Evolutionary conservation across 495 filamentous ascomycete species (phyloP).

Genomic region (Neurospora tetraspora): DNA sequence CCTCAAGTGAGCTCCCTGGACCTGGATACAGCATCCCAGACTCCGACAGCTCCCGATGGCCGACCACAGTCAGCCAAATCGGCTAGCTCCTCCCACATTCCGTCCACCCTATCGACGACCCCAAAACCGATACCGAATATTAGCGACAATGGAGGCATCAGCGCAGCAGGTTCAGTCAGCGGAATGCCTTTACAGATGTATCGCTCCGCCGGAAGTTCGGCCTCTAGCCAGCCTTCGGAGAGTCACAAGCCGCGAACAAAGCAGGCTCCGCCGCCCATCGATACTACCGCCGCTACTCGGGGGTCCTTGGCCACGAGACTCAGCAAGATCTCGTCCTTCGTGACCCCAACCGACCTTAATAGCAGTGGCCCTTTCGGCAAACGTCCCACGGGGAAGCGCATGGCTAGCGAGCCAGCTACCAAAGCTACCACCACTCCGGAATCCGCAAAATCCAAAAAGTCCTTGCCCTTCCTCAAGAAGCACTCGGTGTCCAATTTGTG

Average conservation of each 20-base stretch:
- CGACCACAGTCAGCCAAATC: slow-evolving; percentile 32
- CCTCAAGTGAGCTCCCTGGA: slow-evolving; percentile 30
- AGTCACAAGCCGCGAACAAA: slow-evolving; percentile 14
- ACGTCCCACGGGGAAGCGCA: slow-evolving; percentile 24
- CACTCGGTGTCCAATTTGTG: slow-evolving; percentile 38
- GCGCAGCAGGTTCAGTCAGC: slow-evolving; percentile 26
- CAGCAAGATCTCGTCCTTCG: slow-evolving; percentile 29
- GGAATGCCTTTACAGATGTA: slow-evolving; percentile 31
- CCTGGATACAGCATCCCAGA: slow-evolving; percentile 26
- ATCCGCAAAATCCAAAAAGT: slow-evolving; percentile 40
- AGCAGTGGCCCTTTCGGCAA: slow-evolving; percentile 8
- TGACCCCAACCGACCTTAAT: slow-evolving; percentile 28
- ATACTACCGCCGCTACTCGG: slow-evolving; percentile 13
- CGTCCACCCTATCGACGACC: slow-evolving; percentile 21
- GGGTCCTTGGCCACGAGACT: slow-evolving; percentile 15
- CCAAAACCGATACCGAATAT: slow-evolving; percentile 15
- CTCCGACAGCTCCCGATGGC: slow-evolving; percentile 26
- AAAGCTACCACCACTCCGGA: slow-evolving; percentile 51
- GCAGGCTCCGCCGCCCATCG: slow-evolving; percentile 23
- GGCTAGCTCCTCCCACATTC: slow-evolving; percentile 22
- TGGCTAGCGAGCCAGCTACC: slow-evolving; percentile 30
- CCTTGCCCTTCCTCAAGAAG: slow-evolving; percentile 42
- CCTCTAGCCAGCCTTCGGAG: slow-evolving; percentile 7
- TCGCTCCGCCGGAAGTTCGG: slow-evolving; percentile 12
- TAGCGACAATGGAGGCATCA: slow-evolving; percentile 16